These are phyloP conservation scores for Stentor roeselii DNA, from an alignment of 73 alveolate species.

Conservation along the genomic window DNA sequence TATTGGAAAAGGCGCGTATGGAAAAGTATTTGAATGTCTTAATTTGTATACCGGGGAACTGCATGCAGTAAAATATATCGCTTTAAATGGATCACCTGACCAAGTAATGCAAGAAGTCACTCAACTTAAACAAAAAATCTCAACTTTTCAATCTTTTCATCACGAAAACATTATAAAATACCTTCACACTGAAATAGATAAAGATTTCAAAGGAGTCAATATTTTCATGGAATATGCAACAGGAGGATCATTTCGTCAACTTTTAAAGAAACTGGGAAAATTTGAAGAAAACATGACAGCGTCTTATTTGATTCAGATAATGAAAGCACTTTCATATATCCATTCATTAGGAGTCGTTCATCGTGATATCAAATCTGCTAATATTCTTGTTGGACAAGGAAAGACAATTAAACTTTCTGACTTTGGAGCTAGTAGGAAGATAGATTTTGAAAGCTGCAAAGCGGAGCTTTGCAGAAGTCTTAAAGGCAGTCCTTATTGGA, in stretches of 20 bases:
- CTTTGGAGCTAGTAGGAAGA: too few species aligned
- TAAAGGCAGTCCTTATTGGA: constrained; percentile 91
- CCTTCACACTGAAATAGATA: constrained; percentile 43
- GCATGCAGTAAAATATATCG: constrained; percentile 73
- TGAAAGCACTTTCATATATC: constrained; percentile 54
- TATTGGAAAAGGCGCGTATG: constrained; percentile 57
- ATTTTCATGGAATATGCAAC: constrained; percentile 50
- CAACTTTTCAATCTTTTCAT: constrained; percentile 32
- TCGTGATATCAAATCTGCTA: constrained; percentile 67
- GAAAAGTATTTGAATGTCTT: constrained; percentile 65
- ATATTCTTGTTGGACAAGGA: constrained; percentile 55
- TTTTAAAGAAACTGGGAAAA: constrained; percentile 41
- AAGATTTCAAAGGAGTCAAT: constrained; percentile 41
- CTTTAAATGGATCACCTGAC: constrained; percentile 34
- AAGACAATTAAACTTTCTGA: constrained; percentile 64
- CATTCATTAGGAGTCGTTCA: constrained; percentile 58
- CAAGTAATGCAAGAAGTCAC: too few species aligned
- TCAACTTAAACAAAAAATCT: too few species aligned
- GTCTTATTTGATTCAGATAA: constrained; percentile 47
- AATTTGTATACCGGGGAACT: constrained; percentile 67
- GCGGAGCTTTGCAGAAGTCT: constrained; percentile 69
- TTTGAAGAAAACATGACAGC: constrained; percentile 60
- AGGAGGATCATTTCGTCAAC: constrained; percentile 47
- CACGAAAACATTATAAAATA: constrained; percentile 51
- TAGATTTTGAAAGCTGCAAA: too few species aligned